phyloP scores from a whole-genome alignment of 257 asterid species.

The Salvia hispanica region DNA sequence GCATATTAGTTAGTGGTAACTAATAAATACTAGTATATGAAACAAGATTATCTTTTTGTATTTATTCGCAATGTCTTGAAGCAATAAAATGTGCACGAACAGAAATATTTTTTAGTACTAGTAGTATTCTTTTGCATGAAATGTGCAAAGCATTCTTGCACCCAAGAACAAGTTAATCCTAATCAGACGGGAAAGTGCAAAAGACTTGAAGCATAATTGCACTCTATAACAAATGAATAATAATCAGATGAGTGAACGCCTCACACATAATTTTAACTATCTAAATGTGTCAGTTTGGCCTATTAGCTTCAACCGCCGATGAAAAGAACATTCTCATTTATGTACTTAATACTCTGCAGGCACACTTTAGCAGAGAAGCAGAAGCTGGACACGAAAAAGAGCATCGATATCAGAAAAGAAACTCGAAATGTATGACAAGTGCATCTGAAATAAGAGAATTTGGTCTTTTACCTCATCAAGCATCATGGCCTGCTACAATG shows the following conservation, averaged over 20 bases:
- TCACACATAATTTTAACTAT: too few relatives aligned
- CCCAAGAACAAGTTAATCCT: background rate
- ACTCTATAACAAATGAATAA: constrained; percentile 21
- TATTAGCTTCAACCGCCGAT: too few relatives aligned
- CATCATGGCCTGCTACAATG: background rate
- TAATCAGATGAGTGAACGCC: constrained; percentile 3
- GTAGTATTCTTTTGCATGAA: background rate
- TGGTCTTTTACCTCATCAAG: constrained; percentile 30
- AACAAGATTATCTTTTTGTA: too few relatives aligned
- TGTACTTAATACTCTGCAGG: constrained; percentile 18
- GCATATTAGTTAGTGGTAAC: too few relatives aligned
- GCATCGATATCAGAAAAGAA: background rate
- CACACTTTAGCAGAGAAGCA: background rate
- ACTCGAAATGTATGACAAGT: background rate
- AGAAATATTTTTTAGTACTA: too few relatives aligned
- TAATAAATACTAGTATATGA: too few relatives aligned
- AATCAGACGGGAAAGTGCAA: too few relatives aligned
- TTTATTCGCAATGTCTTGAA: too few relatives aligned
- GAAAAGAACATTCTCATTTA: constrained; percentile 1
- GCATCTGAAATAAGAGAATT: background rate
- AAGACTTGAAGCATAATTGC: too few relatives aligned
- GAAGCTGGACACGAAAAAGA: constrained; percentile 11
- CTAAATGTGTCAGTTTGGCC: too few relatives aligned
- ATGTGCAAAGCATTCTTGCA: background rate
- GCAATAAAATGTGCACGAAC: too few relatives aligned